phyloP scores from a whole-genome alignment of 257 asterid genomes.

The Capsicum rhomboideum region DNA sequence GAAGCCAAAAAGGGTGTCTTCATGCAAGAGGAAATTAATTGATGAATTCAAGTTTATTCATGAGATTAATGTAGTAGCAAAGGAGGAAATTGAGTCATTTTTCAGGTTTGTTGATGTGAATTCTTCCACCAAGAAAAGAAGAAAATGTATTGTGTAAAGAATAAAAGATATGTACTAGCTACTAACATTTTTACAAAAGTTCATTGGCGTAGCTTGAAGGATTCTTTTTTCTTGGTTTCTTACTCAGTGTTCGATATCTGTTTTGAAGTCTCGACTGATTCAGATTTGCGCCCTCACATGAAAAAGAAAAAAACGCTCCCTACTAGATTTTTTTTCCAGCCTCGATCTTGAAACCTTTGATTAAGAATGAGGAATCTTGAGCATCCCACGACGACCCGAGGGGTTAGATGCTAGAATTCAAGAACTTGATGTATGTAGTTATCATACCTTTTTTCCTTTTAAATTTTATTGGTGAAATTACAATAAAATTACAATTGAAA shows the following conservation, averaged over 20 bases:
- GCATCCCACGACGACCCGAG: too few species aligned
- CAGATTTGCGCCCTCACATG: too few species aligned
- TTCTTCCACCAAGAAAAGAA: constrained; percentile 9
- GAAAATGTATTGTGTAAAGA: constrained; percentile 14
- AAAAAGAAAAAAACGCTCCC: not conserved
- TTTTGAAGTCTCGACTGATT: not conserved
- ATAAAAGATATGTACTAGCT: not conserved
- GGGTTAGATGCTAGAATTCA: not conserved
- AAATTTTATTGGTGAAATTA: too few species aligned
- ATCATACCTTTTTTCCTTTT: not conserved
- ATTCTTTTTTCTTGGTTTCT: not conserved
- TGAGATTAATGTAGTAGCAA: constrained; percentile 10
- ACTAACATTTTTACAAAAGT: not conserved
- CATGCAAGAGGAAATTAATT: constrained; percentile 36
- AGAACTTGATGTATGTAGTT: not conserved
- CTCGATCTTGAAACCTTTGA: too few species aligned
- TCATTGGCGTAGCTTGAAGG: not conserved
- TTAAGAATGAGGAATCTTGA: not conserved
- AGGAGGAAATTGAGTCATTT: constrained; percentile 41
- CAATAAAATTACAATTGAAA: too few species aligned
- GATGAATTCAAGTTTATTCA: constrained; percentile 20
- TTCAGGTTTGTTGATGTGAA: constrained; percentile 16
- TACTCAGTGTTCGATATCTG: not conserved
- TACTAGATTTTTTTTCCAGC: not conserved
- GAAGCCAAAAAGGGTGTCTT: constrained; percentile 24